Conservation (phyloP, 139 green algal species). For the Micractinium conductrix region DNA sequence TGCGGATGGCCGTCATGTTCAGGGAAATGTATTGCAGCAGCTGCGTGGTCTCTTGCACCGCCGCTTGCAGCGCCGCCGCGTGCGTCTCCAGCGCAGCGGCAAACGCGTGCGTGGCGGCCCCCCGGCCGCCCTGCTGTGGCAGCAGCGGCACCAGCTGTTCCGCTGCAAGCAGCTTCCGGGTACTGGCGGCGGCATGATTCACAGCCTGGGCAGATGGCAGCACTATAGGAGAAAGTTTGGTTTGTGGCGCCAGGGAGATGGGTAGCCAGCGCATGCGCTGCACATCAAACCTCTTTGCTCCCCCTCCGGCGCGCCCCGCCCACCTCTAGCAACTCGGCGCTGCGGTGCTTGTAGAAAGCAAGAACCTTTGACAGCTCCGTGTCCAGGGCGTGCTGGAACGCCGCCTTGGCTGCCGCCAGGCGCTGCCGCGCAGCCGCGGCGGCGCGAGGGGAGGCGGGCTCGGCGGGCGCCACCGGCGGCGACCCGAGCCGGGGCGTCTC, state of each 20-base stretch:
- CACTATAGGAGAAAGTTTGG: too few species aligned
- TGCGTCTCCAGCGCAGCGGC: neutral
- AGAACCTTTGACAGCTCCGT: neutral
- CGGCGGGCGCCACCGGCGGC: too few species aligned
- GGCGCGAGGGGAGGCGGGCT: neutral
- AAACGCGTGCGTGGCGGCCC: neutral
- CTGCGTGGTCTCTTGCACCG: constrained; percentile 3
- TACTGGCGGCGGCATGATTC: neutral
- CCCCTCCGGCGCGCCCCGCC: neutral
- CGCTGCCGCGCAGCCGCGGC: neutral
- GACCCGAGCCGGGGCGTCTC: too few species aligned
- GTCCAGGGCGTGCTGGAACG: constrained; percentile 21
- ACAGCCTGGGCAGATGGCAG: neutral
- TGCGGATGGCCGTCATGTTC: constrained; percentile 28
- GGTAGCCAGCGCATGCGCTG: too few species aligned
- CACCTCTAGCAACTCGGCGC: neutral
- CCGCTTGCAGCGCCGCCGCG: neutral
- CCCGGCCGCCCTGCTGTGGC: neutral
- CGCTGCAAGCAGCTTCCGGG: neutral
- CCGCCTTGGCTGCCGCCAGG: neutral
- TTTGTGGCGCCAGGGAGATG: too few species aligned
- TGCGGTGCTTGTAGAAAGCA: constrained; percentile 24
- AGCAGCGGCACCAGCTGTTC: neutral
- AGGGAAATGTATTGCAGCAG: constrained; percentile 33
- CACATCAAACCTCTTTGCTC: neutral